A percentile compares a stretch with the other conserved stretches of the same genome.
Evolutionary conservation across 495 filamentous ascomycete species (phyloP).

Genomic region (Neurospora tetrasperma): DNA sequence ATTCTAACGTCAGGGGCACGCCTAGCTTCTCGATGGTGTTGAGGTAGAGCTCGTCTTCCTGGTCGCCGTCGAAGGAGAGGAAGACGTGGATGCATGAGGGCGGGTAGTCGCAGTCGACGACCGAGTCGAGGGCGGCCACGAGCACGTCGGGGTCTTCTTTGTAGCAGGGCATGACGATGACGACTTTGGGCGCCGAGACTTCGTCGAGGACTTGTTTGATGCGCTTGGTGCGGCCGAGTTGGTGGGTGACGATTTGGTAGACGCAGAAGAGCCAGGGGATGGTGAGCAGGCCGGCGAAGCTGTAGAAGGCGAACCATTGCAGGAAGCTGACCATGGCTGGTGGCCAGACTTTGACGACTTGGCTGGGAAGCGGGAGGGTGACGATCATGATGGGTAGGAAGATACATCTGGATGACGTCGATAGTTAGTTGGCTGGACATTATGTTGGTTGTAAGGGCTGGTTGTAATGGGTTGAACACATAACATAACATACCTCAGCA

Average conservation of each 20-base stretch:
- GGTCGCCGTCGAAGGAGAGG: slow-evolving; percentile 87
- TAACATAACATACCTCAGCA: slow-evolving; percentile 50
- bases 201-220: slow-evolving; percentile 83
- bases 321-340: slow-evolving; percentile 52
- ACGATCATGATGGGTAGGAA: slow-evolving; percentile 94
- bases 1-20: slow-evolving; percentile 64
- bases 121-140: slow-evolving; percentile 80
- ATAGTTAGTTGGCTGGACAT: slow-evolving; percentile 3
- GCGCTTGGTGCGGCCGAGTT: slow-evolving; percentile 66
- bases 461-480: slow-evolving; percentile 6
- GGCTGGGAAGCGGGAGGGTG: slow-evolving; percentile 72
- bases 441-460: background rate
- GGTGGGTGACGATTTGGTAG: slow-evolving; percentile 78
- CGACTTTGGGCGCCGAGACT: slow-evolving; percentile 79
- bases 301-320: slow-evolving; percentile 95
- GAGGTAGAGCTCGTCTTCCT: slow-evolving; percentile 81
- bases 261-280: slow-evolving; percentile 92
- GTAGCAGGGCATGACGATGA: slow-evolving; percentile 96
- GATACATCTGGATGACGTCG: slow-evolving; percentile 46
- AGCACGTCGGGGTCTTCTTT: slow-evolving; percentile 84
- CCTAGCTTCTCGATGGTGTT: slow-evolving; percentile 82
- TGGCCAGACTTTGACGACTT: slow-evolving; percentile 64
- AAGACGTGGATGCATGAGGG: slow-evolving; percentile 91
- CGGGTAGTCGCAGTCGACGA: slow-evolving; percentile 92
- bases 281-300: slow-evolving; percentile 76